Conservation (phyloP, 129 eudicot species). For the Saposhnikovia divaricata region DNA sequence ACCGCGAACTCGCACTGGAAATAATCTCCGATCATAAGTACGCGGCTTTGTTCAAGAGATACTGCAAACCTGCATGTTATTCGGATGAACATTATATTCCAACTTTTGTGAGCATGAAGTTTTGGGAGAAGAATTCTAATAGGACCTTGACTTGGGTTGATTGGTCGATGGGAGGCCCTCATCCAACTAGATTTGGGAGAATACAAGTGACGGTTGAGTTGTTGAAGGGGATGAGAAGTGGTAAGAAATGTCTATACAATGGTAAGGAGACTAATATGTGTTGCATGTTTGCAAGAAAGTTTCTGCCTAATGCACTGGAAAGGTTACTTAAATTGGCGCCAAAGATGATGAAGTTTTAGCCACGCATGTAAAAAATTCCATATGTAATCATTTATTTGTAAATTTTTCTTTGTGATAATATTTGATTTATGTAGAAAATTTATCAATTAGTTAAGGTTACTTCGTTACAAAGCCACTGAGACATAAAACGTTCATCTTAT, state of each 20-base stretch:
- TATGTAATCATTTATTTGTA: neutral
- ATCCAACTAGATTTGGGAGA: constrained; percentile 45
- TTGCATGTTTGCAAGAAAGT: constrained; percentile 80
- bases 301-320: constrained; percentile 43
- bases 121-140: constrained; percentile 32
- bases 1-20: constrained; percentile 58
- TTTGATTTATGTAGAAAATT: neutral
- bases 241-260: constrained; percentile 44
- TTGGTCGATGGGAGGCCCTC: constrained; percentile 84
- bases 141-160: constrained; percentile 72
- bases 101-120: constrained; percentile 37
- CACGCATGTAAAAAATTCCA: neutral
- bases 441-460: too few relatives aligned
- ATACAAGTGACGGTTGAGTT: constrained; percentile 29
- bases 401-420: neutral
- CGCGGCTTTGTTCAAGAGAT: constrained; percentile 31
- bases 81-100: constrained; percentile 80
- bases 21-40: constrained; percentile 39
- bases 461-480: too few relatives aligned
- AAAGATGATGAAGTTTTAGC: constrained; percentile 26
- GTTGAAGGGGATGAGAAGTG: constrained; percentile 42
- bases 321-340: constrained; percentile 62
- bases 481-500: too few relatives aligned
- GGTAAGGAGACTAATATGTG: constrained; percentile 45
- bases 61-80: constrained; percentile 61